Conservation (phyloP, 164 flowering plant genomes). For the Vitis amurensis region DNA sequence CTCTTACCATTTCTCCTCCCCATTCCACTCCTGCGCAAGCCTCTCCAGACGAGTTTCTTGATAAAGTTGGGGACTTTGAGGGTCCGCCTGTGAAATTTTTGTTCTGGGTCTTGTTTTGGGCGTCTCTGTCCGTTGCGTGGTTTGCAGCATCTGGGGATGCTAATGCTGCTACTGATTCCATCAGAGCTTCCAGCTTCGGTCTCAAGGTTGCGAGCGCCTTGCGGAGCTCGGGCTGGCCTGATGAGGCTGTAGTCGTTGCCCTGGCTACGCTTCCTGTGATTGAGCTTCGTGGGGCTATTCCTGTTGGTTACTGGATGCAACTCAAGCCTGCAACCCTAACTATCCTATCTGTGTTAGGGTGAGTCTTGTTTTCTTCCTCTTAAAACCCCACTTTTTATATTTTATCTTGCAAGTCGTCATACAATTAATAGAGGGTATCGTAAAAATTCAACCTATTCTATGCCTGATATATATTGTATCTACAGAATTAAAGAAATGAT, state of each 20-base stretch:
- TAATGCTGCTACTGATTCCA: slow-evolving; percentile 65
- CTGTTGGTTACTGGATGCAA: slow-evolving; percentile 99
- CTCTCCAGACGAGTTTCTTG: slow-evolving; percentile 31
- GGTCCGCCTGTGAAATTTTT: slow-evolving; percentile 35
- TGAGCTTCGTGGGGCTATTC: slow-evolving; percentile 99
- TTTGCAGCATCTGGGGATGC: slow-evolving; percentile 56
- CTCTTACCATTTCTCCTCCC: background rate
- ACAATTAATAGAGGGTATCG: background rate
- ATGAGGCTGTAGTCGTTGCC: slow-evolving; percentile 83
- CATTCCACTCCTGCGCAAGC: slow-evolving; percentile 9
- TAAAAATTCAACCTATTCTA: background rate
- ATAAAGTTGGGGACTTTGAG: slow-evolving; percentile 19
- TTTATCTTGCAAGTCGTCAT: background rate
- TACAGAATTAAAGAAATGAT: background rate
- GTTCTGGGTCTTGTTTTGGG: slow-evolving; percentile 72
- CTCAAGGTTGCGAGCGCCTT: slow-evolving; percentile 62
- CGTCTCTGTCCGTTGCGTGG: slow-evolving; percentile 58
- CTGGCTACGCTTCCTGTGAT: slow-evolving; percentile 90
- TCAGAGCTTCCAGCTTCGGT: slow-evolving; percentile 75
- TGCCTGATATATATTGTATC: background rate
- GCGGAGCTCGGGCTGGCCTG: slow-evolving; percentile 79
- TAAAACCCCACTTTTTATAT: background rate
- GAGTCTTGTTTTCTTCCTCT: slow-evolving; percentile 14
- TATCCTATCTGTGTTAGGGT: slow-evolving; percentile 77
- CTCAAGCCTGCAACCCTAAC: slow-evolving; percentile 72